A percentile compares a stretch with the other conserved stretches of the same genome.
These are phyloP conservation scores for Hylodesmum podocarpum DNA, from an alignment of 306 rosid genomes.

Conservation along the genomic window DNA sequence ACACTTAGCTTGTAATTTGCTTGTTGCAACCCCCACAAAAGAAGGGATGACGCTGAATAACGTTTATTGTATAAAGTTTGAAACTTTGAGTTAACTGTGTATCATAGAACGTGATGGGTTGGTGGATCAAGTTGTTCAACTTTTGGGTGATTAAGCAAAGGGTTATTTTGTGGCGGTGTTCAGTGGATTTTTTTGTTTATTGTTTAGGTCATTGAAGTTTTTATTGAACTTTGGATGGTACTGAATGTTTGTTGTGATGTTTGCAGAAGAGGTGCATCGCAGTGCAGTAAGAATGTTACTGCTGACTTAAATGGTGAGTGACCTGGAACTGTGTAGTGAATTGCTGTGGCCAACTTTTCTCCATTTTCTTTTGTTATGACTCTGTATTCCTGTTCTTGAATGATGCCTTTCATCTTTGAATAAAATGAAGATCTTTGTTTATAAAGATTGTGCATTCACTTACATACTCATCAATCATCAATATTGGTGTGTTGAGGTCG, in stretches of 20 bases:
- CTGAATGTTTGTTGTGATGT: conserved; percentile 17
- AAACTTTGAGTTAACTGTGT: not conserved
- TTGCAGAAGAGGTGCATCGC: conserved; percentile 47
- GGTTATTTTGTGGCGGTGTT: not conserved
- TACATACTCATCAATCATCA: conserved; percentile 1
- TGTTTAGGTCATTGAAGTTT: not conserved
- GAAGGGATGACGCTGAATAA: not conserved
- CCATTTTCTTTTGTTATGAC: not conserved
- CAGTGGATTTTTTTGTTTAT: not conserved
- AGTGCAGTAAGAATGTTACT: conserved; percentile 26
- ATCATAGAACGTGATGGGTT: not conserved
- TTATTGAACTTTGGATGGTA: not conserved
- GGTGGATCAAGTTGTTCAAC: not conserved
- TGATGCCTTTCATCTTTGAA: conserved; percentile 1
- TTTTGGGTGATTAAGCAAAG: not conserved
- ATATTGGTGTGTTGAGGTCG: not conserved
- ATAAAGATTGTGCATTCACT: not conserved
- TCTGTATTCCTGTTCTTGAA: not conserved
- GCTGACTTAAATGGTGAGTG: conserved; percentile 42
- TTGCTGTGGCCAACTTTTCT: not conserved
- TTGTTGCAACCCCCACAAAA: not conserved
- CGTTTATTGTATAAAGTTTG: not conserved
- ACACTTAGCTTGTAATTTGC: not conserved
- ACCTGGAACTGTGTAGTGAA: not conserved
- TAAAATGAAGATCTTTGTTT: not conserved